Percentiles rank a stretch among this genome's conserved stretches.
These are phyloP conservation scores for Picea sitchensis DNA, from an alignment of 75 land plant genomes.

Conservation along the genomic window DNA sequence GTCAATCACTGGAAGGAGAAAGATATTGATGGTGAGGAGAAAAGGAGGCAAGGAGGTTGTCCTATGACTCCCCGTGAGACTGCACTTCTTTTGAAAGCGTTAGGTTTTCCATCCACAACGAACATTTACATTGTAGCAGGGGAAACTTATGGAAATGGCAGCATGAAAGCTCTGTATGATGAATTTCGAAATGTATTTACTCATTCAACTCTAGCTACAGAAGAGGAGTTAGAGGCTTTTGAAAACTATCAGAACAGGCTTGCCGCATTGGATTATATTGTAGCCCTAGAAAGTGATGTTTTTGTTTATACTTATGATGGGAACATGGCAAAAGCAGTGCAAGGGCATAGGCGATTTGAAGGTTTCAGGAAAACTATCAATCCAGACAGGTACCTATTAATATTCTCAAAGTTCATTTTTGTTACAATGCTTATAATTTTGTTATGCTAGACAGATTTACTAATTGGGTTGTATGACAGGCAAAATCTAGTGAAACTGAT, in stretches of 20 bases:
- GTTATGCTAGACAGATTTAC: slow-evolving; percentile 4
- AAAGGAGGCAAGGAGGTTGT: slow-evolving; percentile 83
- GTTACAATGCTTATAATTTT: not conserved
- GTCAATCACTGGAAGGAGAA: slow-evolving; percentile 98
- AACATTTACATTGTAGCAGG: slow-evolving; percentile 92
- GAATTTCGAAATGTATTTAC: slow-evolving; percentile 79
- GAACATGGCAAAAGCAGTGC: slow-evolving; percentile 93
- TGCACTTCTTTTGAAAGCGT: slow-evolving; percentile 68
- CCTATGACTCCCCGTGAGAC: slow-evolving; percentile 94
- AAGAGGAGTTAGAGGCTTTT: slow-evolving; percentile 62
- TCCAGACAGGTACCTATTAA: slow-evolving; percentile 74
- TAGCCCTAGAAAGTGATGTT: slow-evolving; percentile 82
- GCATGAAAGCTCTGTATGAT: slow-evolving; percentile 54
- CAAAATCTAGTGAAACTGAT: slow-evolving; percentile 68
- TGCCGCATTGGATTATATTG: slow-evolving; percentile 71
- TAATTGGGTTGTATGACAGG: slow-evolving; percentile 31
- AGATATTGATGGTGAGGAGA: slow-evolving; percentile 87
- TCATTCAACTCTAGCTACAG: slow-evolving; percentile 68
- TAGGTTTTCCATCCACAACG: slow-evolving; percentile 80
- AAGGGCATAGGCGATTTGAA: slow-evolving; percentile 95
- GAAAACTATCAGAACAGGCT: slow-evolving; percentile 70
- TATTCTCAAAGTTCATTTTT: not conserved
- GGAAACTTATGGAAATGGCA: slow-evolving; percentile 77
- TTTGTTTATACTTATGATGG: slow-evolving; percentile 87
- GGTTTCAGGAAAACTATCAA: slow-evolving; percentile 76